phyloP scores from a whole-genome alignment of 2,329 filamentous ascomycete genomes.

The Colletotrichum tofieldiae region DNA sequence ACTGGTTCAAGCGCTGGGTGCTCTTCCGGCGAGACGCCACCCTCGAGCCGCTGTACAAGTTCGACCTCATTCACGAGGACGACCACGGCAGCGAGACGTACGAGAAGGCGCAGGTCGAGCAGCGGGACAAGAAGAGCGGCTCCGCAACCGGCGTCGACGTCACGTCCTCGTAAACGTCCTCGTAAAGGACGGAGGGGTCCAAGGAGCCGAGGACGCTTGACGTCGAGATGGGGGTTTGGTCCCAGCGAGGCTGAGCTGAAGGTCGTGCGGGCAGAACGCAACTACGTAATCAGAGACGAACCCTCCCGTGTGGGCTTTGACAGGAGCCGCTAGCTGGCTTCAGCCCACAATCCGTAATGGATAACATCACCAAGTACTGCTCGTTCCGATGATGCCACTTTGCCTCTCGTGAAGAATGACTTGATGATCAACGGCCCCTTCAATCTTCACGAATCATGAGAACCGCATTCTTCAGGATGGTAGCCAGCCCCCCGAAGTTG shows the following conservation, averaged over 20 bases:
- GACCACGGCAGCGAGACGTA: conserved; percentile 50
- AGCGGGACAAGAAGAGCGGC: conserved; percentile 52
- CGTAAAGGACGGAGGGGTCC: not conserved
- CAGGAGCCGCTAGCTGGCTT: not conserved
- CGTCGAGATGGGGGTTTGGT: not conserved
- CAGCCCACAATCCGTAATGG: conserved; percentile 22
- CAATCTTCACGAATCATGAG: conserved; percentile 30
- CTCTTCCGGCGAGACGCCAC: conserved; percentile 50
- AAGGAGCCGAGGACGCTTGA: not conserved
- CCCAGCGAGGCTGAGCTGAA: conserved; percentile 10
- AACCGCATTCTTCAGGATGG: conserved; percentile 13
- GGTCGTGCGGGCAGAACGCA: conserved; percentile 12
- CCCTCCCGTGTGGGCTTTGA: not conserved
- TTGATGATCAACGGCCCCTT: conserved; percentile 10
- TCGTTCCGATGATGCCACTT: conserved; percentile 3
- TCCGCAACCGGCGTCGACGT: conserved; percentile 10
- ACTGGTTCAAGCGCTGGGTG: conserved; percentile 51
- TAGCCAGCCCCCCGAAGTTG: not conserved
- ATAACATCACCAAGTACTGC: conserved; percentile 8
- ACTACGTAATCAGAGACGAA: conserved; percentile 32
- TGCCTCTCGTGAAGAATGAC: conserved; percentile 16
- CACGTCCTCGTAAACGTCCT: conserved; percentile 7
- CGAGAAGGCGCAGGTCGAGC: conserved; percentile 57
- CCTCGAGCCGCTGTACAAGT: conserved; percentile 61
- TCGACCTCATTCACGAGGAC: conserved; percentile 52